Base-by-base conservation (phyloP, 2,329 filamentous ascomycete genomes). In the Diaporthe australafricana region DNA sequence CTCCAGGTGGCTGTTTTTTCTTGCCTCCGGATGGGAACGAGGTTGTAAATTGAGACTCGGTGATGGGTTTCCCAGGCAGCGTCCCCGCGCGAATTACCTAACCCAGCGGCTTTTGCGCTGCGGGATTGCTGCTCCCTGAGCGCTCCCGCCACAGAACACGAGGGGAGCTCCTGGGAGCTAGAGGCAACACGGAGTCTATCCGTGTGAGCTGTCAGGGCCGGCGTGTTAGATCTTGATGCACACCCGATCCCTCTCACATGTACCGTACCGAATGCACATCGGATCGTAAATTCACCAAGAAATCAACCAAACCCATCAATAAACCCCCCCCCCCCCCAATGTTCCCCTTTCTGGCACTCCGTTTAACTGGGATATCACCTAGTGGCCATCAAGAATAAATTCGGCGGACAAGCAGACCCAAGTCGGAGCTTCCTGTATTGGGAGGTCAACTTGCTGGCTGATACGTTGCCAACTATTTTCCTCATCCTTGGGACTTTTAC, bases 161-260 rank as follows among this genome's bases (percentile, higher is more conserved):
- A 68, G 38, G 42, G 42, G 30, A 48, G 27, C 57, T 48, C 57
- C 57, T 48, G 27, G 57, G 27, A 63, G 42, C 57, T 25, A 12
- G 57, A 12, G 42, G 30, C 25, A 32, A 32, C 57, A 63, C 57
- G 27, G 42, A 63, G 42, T 9, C 57, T 35, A 40, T 63, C 57
- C 57, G 42, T 63, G 57, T 63, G 57, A 63, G 57, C 27, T 48
- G 42, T 63, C 57, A 47, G 57, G 27, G 30, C 57, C 57, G 57
- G 57, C 57, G 57, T 63, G 57, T 63, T 63, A 63, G 57, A 63
- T 63, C 57, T 63, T 63, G 57, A 63, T 63, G 42, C 57, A 22
- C 32, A n/a, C 25, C 57, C 57, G 57, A 63, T 63, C 57, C n/a
- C n/a, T n/a, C 57, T 63, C 53, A 40, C 53, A 56, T 30, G 53